Percentiles rank a stretch among this genome's conserved stretches.
These are phyloP conservation scores for Ascochyta rabiei DNA, from an alignment of 2,329 filamentous ascomycete genomes.

Conservation along the genomic window DNA sequence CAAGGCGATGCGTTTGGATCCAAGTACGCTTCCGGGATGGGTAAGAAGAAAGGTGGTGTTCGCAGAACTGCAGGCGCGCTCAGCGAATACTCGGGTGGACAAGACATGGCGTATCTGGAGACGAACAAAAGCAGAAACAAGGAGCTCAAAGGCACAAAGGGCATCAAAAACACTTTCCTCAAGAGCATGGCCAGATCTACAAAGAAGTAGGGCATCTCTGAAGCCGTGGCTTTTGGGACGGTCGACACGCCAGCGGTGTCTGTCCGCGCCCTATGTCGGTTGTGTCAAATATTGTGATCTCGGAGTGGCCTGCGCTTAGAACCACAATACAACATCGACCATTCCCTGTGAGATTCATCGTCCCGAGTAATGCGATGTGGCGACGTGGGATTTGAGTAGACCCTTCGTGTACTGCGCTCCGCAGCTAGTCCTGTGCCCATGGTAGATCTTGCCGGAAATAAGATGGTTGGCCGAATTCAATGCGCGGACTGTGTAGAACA, in stretches of 20 bases:
- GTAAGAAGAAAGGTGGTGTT: slow-evolving; percentile 63
- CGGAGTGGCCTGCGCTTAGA: too few species aligned
- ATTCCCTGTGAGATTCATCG: too few species aligned
- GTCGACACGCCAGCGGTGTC: too few species aligned
- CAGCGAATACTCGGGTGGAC: slow-evolving; percentile 84
- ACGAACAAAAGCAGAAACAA: slow-evolving; percentile 56
- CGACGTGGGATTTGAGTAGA: not conserved
- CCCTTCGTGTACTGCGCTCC: not conserved
- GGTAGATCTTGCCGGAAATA: not conserved
- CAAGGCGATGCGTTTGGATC: slow-evolving; percentile 70
- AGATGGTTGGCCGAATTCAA: not conserved
- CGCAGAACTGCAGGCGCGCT: slow-evolving; percentile 84
- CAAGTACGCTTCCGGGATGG: slow-evolving; percentile 45
- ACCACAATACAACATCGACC: too few species aligned
- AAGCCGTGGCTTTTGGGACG: not conserved
- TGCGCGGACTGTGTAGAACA: not conserved
- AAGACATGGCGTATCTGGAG: slow-evolving; percentile 87
- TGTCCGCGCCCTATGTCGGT: too few species aligned
- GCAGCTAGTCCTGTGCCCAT: not conserved
- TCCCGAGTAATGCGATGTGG: not conserved
- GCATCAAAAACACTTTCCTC: slow-evolving; percentile 52
- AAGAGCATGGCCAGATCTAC: slow-evolving; percentile 46
- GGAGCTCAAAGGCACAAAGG: slow-evolving; percentile 49
- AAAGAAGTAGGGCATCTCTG: slow-evolving; percentile 3
- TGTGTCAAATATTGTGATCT: not conserved